Evolutionary conservation across 2,329 filamentous ascomycete genomes (phyloP).

Genomic region (Ophiostoma piceae): DNA sequence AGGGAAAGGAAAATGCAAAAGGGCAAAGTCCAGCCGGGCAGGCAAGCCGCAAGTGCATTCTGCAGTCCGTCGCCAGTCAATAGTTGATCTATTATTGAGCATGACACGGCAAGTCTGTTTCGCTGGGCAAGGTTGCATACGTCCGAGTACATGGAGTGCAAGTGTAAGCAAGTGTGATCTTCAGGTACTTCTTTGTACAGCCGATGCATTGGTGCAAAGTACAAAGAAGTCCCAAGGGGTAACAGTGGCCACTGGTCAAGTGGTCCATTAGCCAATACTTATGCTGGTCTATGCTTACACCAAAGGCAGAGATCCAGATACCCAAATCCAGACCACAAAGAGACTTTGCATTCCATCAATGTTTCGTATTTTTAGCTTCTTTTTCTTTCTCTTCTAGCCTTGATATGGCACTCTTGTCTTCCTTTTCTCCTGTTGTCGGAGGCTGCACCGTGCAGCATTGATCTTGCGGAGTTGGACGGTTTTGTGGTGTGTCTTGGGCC

Average conservation of each 20-base stretch:
- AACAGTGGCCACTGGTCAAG: background rate
- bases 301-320: background rate
- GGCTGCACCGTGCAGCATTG: constrained; percentile 9
- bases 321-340: background rate
- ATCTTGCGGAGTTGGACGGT: constrained; percentile 19
- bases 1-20: too few species aligned
- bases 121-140: constrained; percentile 1
- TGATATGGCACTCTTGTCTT: background rate
- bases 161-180: background rate
- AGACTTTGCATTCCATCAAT: background rate
- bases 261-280: background rate
- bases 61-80: background rate
- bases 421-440: background rate
- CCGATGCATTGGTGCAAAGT: background rate
- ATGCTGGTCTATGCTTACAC: background rate
- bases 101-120: constrained; percentile 5
- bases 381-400: background rate
- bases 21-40: constrained; percentile 1
- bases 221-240: constrained; percentile 10
- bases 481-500: constrained; percentile 11
- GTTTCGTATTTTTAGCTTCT: background rate
- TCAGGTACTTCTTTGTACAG: background rate
- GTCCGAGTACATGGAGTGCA: background rate
- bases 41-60: background rate
- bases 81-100: background rate